Conservation (phyloP, 1,284 basidiomycete genomes). For the Thecaphora frezii region DNA sequence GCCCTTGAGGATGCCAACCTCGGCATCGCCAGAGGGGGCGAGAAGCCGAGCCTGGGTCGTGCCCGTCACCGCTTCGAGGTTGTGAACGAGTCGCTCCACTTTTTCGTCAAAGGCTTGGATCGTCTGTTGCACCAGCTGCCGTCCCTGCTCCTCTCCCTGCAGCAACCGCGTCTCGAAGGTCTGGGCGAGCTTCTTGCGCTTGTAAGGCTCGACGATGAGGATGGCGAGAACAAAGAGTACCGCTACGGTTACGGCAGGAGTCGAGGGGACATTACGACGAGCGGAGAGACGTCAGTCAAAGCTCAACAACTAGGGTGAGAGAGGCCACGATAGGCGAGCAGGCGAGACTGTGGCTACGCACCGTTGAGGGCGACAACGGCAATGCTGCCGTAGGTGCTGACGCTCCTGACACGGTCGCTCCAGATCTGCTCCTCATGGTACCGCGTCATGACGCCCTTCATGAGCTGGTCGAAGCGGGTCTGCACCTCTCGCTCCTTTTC, state of each 20-base stretch:
- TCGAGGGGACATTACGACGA: too few species aligned
- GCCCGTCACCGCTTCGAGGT: too few species aligned
- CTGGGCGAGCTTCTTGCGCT: constrained; percentile 51
- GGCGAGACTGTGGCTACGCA: constrained; percentile 1
- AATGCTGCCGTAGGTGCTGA: constrained; percentile 48
- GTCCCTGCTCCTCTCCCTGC: constrained; percentile 35
- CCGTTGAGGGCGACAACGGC: constrained; percentile 49
- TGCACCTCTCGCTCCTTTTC: constrained; percentile 36
- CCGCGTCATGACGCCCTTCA: constrained; percentile 47
- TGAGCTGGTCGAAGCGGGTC: constrained; percentile 47
- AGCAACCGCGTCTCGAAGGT: constrained; percentile 51
- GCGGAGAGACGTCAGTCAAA: too few species aligned
- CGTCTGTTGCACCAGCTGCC: constrained; percentile 24
- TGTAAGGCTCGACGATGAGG: constrained; percentile 56
- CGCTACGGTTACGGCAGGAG: constrained; percentile 10
- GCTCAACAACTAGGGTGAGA: too few species aligned
- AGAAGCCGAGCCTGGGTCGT: too few species aligned
- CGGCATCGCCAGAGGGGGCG: too few species aligned
- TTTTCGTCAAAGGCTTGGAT: constrained; percentile 18
- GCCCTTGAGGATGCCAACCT: too few species aligned
- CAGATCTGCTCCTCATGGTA: constrained; percentile 58
- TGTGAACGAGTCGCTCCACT: not conserved
- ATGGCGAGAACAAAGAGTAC: constrained; percentile 53
- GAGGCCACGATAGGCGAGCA: not conserved
- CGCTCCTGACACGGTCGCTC: constrained; percentile 49